These are phyloP conservation scores for Dioscorea cayenensis DNA, from an alignment of 116 monocot genomes.

Conservation along the genomic window DNA sequence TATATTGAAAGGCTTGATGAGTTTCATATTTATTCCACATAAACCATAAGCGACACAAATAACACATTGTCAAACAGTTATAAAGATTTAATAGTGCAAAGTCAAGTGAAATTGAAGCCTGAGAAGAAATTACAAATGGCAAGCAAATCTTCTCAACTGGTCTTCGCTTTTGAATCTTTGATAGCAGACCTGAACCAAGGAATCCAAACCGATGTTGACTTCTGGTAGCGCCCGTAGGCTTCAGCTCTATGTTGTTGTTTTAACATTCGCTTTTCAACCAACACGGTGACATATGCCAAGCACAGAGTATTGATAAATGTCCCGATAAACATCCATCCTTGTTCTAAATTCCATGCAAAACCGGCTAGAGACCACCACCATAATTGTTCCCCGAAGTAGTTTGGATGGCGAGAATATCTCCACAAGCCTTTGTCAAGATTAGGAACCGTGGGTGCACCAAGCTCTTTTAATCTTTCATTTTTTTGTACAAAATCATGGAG, in stretches of 20 bases:
- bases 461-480: constrained; percentile 46
- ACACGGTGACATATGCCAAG: constrained; percentile 68
- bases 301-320: constrained; percentile 74
- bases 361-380: constrained; percentile 93
- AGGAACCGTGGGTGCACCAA: constrained; percentile 30
- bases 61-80: no score
- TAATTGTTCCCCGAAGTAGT: constrained; percentile 90
- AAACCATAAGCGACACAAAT: no score
- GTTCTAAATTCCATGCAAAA: constrained; percentile 61
- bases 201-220: constrained; percentile 74
- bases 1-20: no score
- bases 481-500: constrained; percentile 54
- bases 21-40: no score
- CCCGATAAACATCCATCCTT: constrained; percentile 76
- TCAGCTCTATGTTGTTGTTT: constrained; percentile 56
- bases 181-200: constrained; percentile 70
- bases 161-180: constrained; percentile 33
- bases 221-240: constrained; percentile 70
- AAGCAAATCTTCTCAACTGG: constrained; percentile 13
- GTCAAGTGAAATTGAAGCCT: no score
- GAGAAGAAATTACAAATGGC: no score
- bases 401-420: constrained; percentile 89
- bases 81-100: no score
- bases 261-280: constrained; percentile 78
- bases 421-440: constrained; percentile 79